Conservation (phyloP, 2,329 filamentous ascomycete species). For the Didymellaceae sp. region DNA sequence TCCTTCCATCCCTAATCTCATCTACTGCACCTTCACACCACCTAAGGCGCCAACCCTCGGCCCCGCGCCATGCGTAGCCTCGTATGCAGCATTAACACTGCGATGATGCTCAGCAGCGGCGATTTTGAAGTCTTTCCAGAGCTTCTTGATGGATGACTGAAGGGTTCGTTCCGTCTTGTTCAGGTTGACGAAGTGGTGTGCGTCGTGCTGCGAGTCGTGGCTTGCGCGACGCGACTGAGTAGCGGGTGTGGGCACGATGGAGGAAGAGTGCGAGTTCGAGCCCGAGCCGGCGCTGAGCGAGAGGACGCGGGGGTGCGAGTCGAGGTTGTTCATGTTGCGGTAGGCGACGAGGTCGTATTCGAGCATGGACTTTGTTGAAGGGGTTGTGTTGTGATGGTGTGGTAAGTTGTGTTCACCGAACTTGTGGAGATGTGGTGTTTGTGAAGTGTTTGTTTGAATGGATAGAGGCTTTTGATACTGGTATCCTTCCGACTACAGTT, state of each 20-base stretch:
- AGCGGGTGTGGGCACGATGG: conserved; percentile 21
- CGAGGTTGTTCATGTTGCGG: conserved; percentile 28
- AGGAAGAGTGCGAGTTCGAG: conserved; percentile 2
- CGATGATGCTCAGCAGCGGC: conserved; percentile 38
- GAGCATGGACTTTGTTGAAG: not conserved
- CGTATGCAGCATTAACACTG: conserved; percentile 38
- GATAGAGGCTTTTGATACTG: conserved; percentile 3
- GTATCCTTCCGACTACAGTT: not conserved
- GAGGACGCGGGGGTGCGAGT: conserved; percentile 32
- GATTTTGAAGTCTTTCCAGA: conserved; percentile 39
- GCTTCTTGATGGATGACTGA: conserved; percentile 35
- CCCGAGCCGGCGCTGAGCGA: conserved; percentile 22
- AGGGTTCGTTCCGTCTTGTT: conserved; percentile 27
- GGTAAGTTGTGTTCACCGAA: not conserved
- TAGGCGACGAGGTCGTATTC: conserved; percentile 13
- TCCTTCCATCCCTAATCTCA: not conserved
- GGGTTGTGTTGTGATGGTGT: not conserved
- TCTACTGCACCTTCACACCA: not conserved
- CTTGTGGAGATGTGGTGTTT: not conserved
- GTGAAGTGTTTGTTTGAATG: conserved; percentile 5
- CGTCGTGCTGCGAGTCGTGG: conserved; percentile 31
- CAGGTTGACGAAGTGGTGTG: conserved; percentile 29
- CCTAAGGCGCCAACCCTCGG: not conserved
- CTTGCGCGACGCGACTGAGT: conserved; percentile 23
- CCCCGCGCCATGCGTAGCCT: conserved; percentile 32